Evolutionary conservation across 441 rosid genomes (phyloP).

Genomic region (Gossypium aridum): DNA sequence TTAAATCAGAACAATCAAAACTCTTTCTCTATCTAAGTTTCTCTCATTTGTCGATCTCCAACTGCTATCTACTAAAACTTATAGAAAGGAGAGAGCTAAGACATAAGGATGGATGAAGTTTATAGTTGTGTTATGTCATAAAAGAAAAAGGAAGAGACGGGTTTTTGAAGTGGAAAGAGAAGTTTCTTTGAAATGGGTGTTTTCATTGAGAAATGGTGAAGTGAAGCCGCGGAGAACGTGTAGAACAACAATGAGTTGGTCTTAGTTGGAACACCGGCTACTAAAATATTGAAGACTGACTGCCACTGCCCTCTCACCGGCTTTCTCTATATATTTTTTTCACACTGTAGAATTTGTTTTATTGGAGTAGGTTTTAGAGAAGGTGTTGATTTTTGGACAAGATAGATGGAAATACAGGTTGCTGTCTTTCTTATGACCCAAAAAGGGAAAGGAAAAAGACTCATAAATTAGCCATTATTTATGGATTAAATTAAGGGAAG

Average conservation of each 20-base stretch:
- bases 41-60: conserved; percentile 14
- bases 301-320: background rate
- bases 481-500: background rate
- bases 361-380: background rate
- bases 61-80: conserved; percentile 5
- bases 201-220: background rate
- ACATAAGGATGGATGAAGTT: background rate
- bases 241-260: background rate
- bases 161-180: conserved; percentile 1
- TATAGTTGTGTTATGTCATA: background rate
- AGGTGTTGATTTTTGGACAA: conserved; percentile 4
- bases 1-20: conserved; percentile 12
- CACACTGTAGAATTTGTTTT: background rate
- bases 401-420: background rate
- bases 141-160: background rate
- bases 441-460: background rate
- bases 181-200: background rate
- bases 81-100: background rate
- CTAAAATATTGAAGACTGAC: background rate
- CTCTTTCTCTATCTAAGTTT: background rate
- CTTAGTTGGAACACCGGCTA: conserved; percentile 21
- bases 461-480: background rate
- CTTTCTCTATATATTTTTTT: background rate
- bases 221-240: background rate
- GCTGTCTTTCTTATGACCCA: background rate